Base-by-base conservation (phyloP, 345 rosid genomes). In the Eucalyptus cloeziana region DNA sequence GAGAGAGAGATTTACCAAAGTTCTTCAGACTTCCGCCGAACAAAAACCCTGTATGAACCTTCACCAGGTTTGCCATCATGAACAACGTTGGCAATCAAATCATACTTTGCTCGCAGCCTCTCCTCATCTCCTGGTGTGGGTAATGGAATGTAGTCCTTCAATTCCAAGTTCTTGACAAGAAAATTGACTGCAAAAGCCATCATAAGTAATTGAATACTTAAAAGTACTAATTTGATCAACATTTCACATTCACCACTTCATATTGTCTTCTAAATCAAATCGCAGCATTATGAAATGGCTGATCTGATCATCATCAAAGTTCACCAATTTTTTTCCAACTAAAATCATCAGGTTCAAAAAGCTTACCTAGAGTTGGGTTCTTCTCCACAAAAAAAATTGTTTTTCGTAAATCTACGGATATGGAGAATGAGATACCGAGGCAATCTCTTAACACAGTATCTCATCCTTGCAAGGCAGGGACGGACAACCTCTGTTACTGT, bases 31-130 rank as follows among this genome's bases (percentile, higher is more conserved):
- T 96, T 98, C 64, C 98, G 94, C 90, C 97, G 99, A 93, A 98
- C 99, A 93, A 97, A 98, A 89, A 95, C 99, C 90, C 98, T 94
- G 91, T 97, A 98, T 91, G 90, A 93, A 2, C 99, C 99, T 87
- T 95, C 99, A 58, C 96, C 97, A 52, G 99, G 99, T 88, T 97
- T 97, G 44, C 99, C 98, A 87, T 98, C 99, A 92, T 97, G 99
- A 89, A 98, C 99, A 30, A 97, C 93, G 91, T 98, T 96, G 25
- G 99, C 99, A 33, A 97, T 97, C 90, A 98, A 91, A 93, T 97
- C 98, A 89, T 98, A 98, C 95, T 96, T 98, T 2, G 99, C 91
- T 80, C 95, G 92, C 79, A 92, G 86, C 89, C 62, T 97, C 90
- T 94, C 94, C 37, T 94, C 93, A 90, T 93, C 97, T 88, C 92